Evolutionary conservation across 768 basidiomycete species (phyloP), one percentile per base, ranked within the genome.

Genomic region (Amanita rubescens): DNA sequence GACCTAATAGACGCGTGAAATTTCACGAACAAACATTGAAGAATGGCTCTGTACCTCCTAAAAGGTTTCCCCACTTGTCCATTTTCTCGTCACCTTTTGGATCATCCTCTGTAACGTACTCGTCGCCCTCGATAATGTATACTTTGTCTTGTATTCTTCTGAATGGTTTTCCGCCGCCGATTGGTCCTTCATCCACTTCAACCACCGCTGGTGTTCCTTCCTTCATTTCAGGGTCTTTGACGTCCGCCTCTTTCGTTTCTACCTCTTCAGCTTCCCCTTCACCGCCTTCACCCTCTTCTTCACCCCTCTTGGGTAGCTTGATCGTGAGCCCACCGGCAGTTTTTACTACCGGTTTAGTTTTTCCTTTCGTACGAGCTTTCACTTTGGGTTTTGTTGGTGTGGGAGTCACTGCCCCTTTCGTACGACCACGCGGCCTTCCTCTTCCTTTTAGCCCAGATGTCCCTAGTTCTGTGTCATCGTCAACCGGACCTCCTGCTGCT

Each of bases 61-160:
- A 78, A 24, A 98, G 66, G 58, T 84, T 85, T 12, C 95, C 96
- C 56, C 83, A 77, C 56, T 71, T 72, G 64, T 97, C 94, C 20
- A 99, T 88, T 73, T 99, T 99, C 55, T 84, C 79, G 67, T 97
- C 86, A 5, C 95, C 96, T 59, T 85, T 90, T 49, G 81, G 76
- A 62, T 97, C 88, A 44, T 91, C 80, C 1, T 84, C 82, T 5
- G 92, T 86, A 45, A 87, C 70, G 58, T 93, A 84, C 70, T 97
- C 95, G 65, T 98, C 95, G 42, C 87, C 87, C 33, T 91, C 88
- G 48, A 96, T 85, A 43, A 85, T 72, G 64, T 86, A 87, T 5
- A 81, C 76, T 58, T 81, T 75, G 9, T 87, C 91, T 34, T 85
- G 82, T 59, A 96, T 80, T 62, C 75, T 79, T 33, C 82, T 72